Percentiles rank a stretch among this genome's conserved stretches.
Evolutionary conservation across 495 filamentous ascomycete genomes (phyloP).

Genomic region (Extremus antarcticus): DNA sequence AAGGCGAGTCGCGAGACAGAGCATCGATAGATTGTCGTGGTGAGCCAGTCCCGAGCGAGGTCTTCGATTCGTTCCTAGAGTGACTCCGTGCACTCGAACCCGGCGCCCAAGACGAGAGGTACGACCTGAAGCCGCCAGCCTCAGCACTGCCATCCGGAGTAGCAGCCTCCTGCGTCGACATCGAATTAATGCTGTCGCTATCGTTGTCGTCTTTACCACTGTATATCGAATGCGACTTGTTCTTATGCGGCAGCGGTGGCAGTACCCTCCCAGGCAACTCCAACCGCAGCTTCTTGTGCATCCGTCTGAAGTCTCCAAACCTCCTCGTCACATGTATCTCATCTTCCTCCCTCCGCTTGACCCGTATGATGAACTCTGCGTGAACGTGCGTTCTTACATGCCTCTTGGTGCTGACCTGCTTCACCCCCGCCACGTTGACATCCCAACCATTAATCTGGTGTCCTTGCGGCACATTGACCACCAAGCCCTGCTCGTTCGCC

Average conservation of each 20-base stretch:
- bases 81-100: conserved; percentile 19
- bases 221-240: conserved; percentile 52
- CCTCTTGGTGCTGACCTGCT: conserved; percentile 67
- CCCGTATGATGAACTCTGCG: conserved; percentile 83
- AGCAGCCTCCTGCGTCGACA: conserved; percentile 34
- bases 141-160: not conserved
- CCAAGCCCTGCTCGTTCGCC: conserved; percentile 77
- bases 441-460: conserved; percentile 92
- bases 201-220: conserved; percentile 53
- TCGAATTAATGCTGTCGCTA: conserved; percentile 54
- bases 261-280: conserved; percentile 89
- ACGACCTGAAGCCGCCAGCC: conserved; percentile 29
- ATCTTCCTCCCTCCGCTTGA: conserved; percentile 57
- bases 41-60: conserved; percentile 4
- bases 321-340: conserved; percentile 72
- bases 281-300: conserved; percentile 67
- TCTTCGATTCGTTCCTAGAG: conserved; percentile 16
- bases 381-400: conserved; percentile 86
- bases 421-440: conserved; percentile 86
- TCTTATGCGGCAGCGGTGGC: conserved; percentile 79
- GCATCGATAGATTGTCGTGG: conserved; percentile 13
- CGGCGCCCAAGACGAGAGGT: conserved; percentile 17
- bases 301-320: conserved; percentile 74
- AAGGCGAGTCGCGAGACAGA: conserved; percentile 33
- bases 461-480: conserved; percentile 79